phyloP scores from a whole-genome alignment of 1,284 basidiomycete species.

The Trichosporon coremiiforme region DNA sequence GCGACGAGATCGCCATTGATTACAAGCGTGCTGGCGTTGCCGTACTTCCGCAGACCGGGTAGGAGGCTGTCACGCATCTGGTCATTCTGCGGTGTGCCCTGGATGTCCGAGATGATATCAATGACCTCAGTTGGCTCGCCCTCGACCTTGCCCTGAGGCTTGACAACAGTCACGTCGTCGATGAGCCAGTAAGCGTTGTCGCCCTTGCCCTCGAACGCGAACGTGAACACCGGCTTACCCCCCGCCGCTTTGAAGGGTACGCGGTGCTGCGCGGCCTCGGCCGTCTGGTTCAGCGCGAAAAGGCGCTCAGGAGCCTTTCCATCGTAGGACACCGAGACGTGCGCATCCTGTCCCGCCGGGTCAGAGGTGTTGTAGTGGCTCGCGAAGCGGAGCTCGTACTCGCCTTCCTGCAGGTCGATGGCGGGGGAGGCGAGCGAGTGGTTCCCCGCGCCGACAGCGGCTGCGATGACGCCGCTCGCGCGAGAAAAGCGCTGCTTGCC shows the following conservation, averaged over 20 bases:
- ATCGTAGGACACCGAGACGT: not conserved
- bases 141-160: not conserved
- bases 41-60: slow-evolving; percentile 7
- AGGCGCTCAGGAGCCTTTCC: not conserved
- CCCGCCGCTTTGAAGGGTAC: not conserved
- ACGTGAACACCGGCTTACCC: slow-evolving; percentile 2
- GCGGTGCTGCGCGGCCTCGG: not conserved
- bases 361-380: slow-evolving; percentile 19
- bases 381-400: slow-evolving; percentile 21
- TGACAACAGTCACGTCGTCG: slow-evolving; percentile 22
- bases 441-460: not conserved
- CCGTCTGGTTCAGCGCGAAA: not conserved
- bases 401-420: not conserved
- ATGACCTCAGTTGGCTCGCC: slow-evolving; percentile 16
- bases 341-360: not conserved
- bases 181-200: slow-evolving; percentile 18
- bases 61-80: slow-evolving; percentile 18
- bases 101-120: slow-evolving; percentile 23
- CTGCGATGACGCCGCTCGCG: slow-evolving; percentile 13
- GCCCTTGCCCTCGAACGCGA: slow-evolving; percentile 2
- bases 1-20: slow-evolving; percentile 21
- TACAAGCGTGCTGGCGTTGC: slow-evolving; percentile 19
- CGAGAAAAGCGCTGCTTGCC: slow-evolving; percentile 18
- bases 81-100: slow-evolving; percentile 5
- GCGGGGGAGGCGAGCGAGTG: slow-evolving; percentile 7